These are phyloP conservation scores for Piper betle DNA, from an alignment of 164 flowering plant genomes.

Conservation along the genomic window DNA sequence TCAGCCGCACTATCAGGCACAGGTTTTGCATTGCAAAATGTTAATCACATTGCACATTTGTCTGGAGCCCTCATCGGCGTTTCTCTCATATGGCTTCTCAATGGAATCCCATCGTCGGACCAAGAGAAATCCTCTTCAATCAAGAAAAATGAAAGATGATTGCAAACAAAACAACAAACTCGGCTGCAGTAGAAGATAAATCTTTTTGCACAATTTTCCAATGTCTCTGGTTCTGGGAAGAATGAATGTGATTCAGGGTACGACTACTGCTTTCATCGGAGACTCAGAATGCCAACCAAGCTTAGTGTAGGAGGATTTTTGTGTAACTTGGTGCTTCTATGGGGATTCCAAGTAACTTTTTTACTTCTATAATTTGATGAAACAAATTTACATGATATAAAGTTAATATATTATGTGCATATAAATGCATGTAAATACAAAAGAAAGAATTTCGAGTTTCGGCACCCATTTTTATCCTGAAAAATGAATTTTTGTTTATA, in stretches of 20 bases:
- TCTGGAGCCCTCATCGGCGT: slow-evolving; percentile 95
- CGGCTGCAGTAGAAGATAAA: background rate
- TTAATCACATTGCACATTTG: slow-evolving; percentile 92
- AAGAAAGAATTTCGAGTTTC: background rate
- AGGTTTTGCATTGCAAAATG: slow-evolving; percentile 34
- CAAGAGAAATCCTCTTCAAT: background rate
- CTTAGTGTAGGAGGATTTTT: background rate
- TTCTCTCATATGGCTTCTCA: slow-evolving; percentile 68
- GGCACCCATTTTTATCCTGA: background rate
- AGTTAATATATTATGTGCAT: no score
- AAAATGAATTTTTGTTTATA: background rate
- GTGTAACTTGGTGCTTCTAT: background rate
- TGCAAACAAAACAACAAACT: no score
- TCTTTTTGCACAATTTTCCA: background rate
- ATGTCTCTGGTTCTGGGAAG: background rate
- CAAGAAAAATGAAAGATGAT: background rate
- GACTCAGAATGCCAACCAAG: no score
- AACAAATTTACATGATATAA: background rate
- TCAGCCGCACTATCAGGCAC: slow-evolving; percentile 56
- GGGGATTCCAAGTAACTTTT: background rate
- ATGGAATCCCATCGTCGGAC: slow-evolving; percentile 13
- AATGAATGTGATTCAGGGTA: background rate
- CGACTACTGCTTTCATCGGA: background rate
- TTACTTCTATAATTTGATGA: background rate
- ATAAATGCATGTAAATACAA: no score